Evolutionary conservation across 2,329 filamentous ascomycete genomes (phyloP).

Genomic region (Exserohilum rostratum): DNA sequence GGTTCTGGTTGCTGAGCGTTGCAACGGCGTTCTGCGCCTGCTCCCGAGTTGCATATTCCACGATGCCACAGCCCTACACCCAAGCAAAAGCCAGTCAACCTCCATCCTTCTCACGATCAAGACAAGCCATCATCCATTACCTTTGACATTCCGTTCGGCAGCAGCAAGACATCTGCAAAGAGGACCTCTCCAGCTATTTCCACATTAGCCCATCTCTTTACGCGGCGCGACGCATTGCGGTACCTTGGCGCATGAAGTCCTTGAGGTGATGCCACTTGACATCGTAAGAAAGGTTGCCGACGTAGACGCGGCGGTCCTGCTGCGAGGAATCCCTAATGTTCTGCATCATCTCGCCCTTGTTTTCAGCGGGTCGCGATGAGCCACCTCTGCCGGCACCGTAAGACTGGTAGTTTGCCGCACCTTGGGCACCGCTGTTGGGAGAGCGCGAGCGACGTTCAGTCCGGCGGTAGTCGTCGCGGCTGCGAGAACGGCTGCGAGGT

Average conservation of each 20-base stretch:
- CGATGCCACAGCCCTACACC: constrained; percentile 99
- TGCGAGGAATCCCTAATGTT: constrained; percentile 92
- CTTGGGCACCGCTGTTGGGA: constrained; percentile 77
- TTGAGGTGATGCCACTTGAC: constrained; percentile 99
- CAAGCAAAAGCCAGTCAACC: constrained; percentile 94
- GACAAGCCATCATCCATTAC: constrained; percentile 95
- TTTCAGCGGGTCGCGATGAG: constrained; percentile 73
- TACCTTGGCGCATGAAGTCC: constrained; percentile 99
- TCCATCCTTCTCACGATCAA: constrained; percentile 80
- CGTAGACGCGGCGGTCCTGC: constrained; percentile 98
- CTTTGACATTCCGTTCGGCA: constrained; percentile 99
- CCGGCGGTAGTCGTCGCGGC: constrained; percentile 63
- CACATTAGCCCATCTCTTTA: constrained; percentile 42
- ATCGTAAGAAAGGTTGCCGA: constrained; percentile 98
- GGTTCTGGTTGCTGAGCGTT: constrained; percentile 97
- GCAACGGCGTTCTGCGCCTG: constrained; percentile 97
- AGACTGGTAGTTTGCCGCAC: constrained; percentile 71
- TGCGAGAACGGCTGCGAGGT: constrained; percentile 75
- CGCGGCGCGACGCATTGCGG: constrained; percentile 46
- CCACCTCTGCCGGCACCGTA: constrained; percentile 58
- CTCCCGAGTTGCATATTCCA: constrained; percentile 99
- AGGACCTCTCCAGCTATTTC: constrained; percentile 92
- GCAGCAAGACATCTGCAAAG: constrained; percentile 98
- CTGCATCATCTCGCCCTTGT: constrained; percentile 96
- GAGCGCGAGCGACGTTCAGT: constrained; percentile 69